Evolutionary conservation across 768 basidiomycete genomes (phyloP).

Genomic region (Boletus reticuloceps): DNA sequence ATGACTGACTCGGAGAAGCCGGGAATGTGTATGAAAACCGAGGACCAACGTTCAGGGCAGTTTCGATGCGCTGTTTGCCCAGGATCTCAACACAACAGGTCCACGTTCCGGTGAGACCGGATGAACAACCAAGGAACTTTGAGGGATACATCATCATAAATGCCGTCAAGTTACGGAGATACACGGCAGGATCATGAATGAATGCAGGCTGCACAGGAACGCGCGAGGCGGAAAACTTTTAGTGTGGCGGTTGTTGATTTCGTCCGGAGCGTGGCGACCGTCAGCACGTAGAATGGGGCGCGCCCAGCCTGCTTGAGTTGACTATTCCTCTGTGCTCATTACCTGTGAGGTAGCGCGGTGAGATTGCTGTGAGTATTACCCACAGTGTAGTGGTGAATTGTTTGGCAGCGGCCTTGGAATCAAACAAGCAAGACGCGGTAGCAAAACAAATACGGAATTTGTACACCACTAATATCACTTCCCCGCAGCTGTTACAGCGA

Average conservation of each 20-base stretch:
- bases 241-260: conserved; percentile 1
- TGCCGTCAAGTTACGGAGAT: not conserved
- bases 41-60: too few relatives aligned
- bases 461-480: not conserved
- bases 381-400: conserved; percentile 11
- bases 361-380: not conserved
- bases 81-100: not conserved
- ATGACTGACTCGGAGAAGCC: too few relatives aligned
- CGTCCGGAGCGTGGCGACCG: not conserved
- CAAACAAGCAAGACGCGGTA: conserved; percentile 23
- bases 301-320: not conserved
- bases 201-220: not conserved
- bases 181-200: not conserved
- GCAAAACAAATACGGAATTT: not conserved
- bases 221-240: not conserved
- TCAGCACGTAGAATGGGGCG: not conserved
- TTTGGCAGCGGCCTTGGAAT: conserved; percentile 26
- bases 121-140: not conserved
- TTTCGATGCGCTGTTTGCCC: too few relatives aligned
- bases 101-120: not conserved
- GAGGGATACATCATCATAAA: not conserved
- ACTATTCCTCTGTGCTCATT: too few relatives aligned
- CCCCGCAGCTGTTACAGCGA: not conserved
- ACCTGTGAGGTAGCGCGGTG: not conserved
- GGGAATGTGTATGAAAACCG: too few relatives aligned